Evolutionary conservation across 73 alveolate genomes (phyloP).

Genomic region (Loxodes magnus): DNA sequence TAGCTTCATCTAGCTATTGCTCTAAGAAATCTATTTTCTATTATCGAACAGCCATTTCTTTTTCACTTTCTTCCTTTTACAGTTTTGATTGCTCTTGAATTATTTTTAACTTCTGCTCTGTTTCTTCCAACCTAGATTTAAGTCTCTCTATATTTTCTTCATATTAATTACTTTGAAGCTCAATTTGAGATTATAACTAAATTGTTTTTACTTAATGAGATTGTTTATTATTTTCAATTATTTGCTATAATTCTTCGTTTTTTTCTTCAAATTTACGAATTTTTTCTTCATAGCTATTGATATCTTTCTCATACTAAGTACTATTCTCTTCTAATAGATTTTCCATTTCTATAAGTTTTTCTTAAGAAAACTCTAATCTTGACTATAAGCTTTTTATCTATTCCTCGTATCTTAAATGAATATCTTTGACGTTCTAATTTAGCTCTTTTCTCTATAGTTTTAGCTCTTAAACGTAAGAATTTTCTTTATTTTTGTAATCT

Average conservation of each 20-base stretch:
- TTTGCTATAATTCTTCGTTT: not conserved
- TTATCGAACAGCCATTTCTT: constrained; percentile 63
- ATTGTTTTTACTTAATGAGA: not conserved
- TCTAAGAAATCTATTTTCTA: constrained; percentile 60
- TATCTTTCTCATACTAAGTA: not conserved
- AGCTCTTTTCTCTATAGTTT: constrained; percentile 29
- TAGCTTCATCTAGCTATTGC: constrained; percentile 14
- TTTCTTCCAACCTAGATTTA: constrained; percentile 57
- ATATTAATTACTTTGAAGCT: not conserved
- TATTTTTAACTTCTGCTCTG: constrained; percentile 1
- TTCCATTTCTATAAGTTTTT: constrained; percentile 6
- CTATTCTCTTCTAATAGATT: constrained; percentile 9
- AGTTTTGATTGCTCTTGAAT: not conserved
- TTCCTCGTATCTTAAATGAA: not conserved
- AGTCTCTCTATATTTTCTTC: constrained; percentile 13
- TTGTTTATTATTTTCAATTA: not conserved
- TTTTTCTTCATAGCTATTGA: constrained; percentile 1
- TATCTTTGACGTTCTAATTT: constrained; percentile 1
- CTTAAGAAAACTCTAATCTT: constrained; percentile 2
- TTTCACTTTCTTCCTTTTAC: not conserved
- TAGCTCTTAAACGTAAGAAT: constrained; percentile 19
- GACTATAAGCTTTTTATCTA: not conserved
- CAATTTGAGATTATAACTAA: not conserved
- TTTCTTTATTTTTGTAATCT: constrained; percentile 22
- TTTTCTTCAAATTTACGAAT: not conserved